These are phyloP conservation scores for Sphagnum magellanicum DNA, from an alignment of 228 moss, liverwort and hornwort genomes.

Conservation along the genomic window DNA sequence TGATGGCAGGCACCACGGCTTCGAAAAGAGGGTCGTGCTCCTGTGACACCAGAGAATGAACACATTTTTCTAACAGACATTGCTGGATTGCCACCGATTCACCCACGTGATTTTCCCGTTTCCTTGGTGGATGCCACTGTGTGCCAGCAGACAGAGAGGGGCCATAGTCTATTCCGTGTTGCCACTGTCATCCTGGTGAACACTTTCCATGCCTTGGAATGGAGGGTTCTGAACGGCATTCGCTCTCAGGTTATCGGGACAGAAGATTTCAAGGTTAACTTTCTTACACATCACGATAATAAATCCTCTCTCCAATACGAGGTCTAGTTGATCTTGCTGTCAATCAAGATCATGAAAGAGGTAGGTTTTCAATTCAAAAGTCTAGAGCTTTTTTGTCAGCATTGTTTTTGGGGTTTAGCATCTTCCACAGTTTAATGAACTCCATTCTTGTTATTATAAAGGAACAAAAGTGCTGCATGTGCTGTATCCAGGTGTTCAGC, in stretches of 20 bases:
- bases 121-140: background rate
- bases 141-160: conserved; percentile 1
- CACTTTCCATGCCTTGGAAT: conserved; percentile 26
- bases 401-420: background rate
- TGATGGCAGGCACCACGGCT: conserved; percentile 22
- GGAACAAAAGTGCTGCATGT: background rate
- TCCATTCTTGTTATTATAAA: background rate
- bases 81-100: conserved; percentile 21
- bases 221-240: conserved; percentile 5
- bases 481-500: no score
- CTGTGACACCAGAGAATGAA: conserved; percentile 11
- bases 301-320: background rate
- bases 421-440: background rate
- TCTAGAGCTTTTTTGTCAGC: background rate
- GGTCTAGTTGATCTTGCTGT: background rate
- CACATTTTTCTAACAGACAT: conserved; percentile 12
- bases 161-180: conserved; percentile 8
- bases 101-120: conserved; percentile 11
- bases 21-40: conserved; percentile 20
- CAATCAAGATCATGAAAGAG: no score
- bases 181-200: conserved; percentile 32
- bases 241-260: conserved; percentile 3
- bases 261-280: conserved; percentile 5
- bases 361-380: no score
- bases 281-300: background rate